A percentile compares a stretch with the other conserved stretches of the same genome.
Evolutionary conservation across 352 stramenopile species (phyloP).

Genomic region (Pythium oligandrum): DNA sequence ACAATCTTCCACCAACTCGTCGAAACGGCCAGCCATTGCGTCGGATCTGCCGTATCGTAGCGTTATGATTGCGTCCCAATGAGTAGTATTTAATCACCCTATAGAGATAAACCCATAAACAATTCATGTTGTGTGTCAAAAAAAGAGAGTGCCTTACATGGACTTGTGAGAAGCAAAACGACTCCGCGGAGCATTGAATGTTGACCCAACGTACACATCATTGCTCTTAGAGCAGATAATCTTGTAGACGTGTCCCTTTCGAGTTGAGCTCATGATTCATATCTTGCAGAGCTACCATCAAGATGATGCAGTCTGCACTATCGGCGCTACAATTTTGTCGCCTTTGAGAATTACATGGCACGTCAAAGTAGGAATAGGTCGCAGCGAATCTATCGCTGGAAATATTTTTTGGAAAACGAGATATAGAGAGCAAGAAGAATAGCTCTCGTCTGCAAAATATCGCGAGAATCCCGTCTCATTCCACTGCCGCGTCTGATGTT

Average conservation of each 20-base stretch:
- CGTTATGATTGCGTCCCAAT: constrained; percentile 9
- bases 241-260: no score
- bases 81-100: constrained; percentile 7
- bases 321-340: constrained; percentile 12
- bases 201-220: no score
- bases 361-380: constrained; percentile 1
- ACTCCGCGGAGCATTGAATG: no score
- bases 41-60: constrained; percentile 10
- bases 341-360: constrained; percentile 14
- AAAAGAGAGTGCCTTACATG: constrained; percentile 7
- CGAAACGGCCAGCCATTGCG: constrained; percentile 16
- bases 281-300: no score
- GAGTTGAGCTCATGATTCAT: no score
- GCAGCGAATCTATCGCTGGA: not conserved
- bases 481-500: no score
- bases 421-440: constrained; percentile 2
- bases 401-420: not conserved
- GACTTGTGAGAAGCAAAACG: not conserved
- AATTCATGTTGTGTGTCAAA: constrained; percentile 10
- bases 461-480: constrained; percentile 7
- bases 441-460: not conserved
- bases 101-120: constrained; percentile 12
- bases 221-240: no score
- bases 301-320: no score
- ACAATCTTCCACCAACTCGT: constrained; percentile 14